Base-by-base conservation (phyloP, 805 yeast genomes). In the Metschnikowia colocasiae region DNA sequence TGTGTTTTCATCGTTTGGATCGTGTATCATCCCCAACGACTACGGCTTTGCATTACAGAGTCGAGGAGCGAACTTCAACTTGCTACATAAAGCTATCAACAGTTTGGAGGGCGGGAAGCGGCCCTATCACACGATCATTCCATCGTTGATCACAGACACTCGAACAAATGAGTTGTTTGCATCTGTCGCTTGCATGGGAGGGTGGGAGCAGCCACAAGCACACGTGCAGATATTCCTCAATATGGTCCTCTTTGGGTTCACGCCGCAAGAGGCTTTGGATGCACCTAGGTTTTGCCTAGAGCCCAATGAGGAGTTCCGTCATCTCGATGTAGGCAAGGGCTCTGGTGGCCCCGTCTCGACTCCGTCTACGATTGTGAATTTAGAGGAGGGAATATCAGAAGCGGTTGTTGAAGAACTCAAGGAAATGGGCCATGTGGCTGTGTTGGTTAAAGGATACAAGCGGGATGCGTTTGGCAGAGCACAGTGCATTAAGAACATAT, bases 161-260 rank as follows among this genome's bases (percentile, higher is more conserved):
- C 45, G 34, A 4, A 41, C 51, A 22, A 18, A 43, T 13, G 68
- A 68, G 4, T 64, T 87, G n/a, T 82, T 74, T 57, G 89, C 90
- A 0, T 67, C 83, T n/a, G 83, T 75, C 55, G 94, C 92, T 42
- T 86, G 84, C 51, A 86, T 85, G 89, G 95, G 95, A 15, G 95
- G 92, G 0, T 87, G 81, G 67, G 85, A 83, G 70, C 95, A 87
- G 62, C 95, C 95, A 2, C 88, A 85, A 56, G 91, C 91, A 1
- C 95, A 87, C 56, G 81, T 87, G 6, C 92, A 85, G 61, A 91
- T 85, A 31, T 82, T 79, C 32, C 64, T 86, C 51, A 87, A 87
- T 60, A 62, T 87, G 73, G 57, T 75, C 2, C 59, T 81, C 10
- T 87, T 83, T 61, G 82, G 81, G 0, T 63, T 82, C 57, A 76